Evolutionary conservation across 129 eudicot genomes (phyloP).

Genomic region (Saussurea involucrata): DNA sequence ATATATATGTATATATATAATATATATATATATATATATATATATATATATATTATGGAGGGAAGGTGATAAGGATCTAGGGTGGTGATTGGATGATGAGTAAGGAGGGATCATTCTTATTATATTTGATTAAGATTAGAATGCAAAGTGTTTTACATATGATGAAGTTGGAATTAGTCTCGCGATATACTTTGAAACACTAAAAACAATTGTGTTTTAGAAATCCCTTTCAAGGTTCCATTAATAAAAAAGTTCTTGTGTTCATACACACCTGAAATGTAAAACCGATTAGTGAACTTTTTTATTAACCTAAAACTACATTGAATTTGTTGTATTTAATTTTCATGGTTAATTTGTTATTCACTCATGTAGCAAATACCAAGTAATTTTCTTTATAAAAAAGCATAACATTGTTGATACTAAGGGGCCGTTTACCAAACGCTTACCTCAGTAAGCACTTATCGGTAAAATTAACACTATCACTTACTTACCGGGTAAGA

Average conservation of each 20-base stretch:
- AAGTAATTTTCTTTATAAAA: too few species aligned
- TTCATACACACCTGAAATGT: neutral
- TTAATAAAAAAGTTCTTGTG: neutral
- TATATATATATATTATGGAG: too few species aligned
- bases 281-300: neutral
- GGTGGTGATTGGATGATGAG: constrained; percentile 34
- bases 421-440: too few species aligned
- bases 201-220: constrained; percentile 14
- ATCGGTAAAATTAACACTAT: too few species aligned
- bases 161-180: constrained; percentile 26
- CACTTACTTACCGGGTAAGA: too few species aligned
- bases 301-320: neutral
- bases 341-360: neutral
- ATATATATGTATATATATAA: too few species aligned
- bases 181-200: constrained; percentile 7
- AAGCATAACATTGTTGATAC: neutral
- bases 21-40: too few species aligned
- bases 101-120: neutral
- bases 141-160: constrained; percentile 16
- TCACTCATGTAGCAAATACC: too few species aligned
- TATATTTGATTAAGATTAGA: constrained; percentile 26
- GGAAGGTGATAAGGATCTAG: constrained; percentile 30
- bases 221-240: neutral
- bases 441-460: too few species aligned
- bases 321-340: neutral